Evolutionary conservation across 2,329 filamentous ascomycete genomes (phyloP).

Genomic region (Sporothrix mexicana): DNA sequence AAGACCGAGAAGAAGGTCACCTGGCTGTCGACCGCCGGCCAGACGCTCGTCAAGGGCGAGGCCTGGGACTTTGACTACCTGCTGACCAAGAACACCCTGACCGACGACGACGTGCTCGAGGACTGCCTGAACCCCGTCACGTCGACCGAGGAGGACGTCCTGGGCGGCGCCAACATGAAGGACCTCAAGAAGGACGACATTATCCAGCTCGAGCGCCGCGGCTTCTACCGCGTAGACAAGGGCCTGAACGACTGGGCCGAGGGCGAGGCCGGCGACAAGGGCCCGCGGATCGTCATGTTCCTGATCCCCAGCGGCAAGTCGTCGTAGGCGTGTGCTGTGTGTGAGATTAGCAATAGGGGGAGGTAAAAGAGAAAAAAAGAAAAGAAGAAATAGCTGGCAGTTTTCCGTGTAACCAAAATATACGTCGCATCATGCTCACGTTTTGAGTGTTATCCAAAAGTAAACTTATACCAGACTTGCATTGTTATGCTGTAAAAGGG

Average conservation of each 20-base stretch:
- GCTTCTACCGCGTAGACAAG: conserved; percentile 87
- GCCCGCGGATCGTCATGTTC: conserved; percentile 60
- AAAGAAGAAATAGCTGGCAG: not conserved
- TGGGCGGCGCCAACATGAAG: conserved; percentile 81
- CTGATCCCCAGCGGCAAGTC: conserved; percentile 63
- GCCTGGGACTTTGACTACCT: conserved; percentile 95
- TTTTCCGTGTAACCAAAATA: not conserved
- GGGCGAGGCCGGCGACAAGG: conserved; percentile 56
- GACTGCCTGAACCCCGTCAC: conserved; percentile 81
- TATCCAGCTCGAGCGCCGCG: conserved; percentile 92
- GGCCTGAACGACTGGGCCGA: conserved; percentile 57
- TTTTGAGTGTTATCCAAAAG: not conserved
- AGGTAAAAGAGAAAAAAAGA: no score
- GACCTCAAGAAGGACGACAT: conserved; percentile 85
- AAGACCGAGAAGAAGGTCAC: conserved; percentile 96
- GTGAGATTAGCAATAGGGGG: not conserved
- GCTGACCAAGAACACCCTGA: conserved; percentile 92
- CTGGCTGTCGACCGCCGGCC: conserved; percentile 79
- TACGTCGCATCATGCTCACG: not conserved
- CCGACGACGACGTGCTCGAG: conserved; percentile 84
- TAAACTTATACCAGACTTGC: not conserved
- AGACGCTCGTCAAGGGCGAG: conserved; percentile 80
- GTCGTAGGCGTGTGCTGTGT: not conserved
- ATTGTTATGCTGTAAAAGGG: conserved; percentile 8
- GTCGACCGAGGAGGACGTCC: conserved; percentile 72